A percentile compares a stretch with the other conserved stretches of the same genome.
Conservation (phyloP, 2,329 filamentous ascomycete species). For the Cercospora sp. region DNA sequence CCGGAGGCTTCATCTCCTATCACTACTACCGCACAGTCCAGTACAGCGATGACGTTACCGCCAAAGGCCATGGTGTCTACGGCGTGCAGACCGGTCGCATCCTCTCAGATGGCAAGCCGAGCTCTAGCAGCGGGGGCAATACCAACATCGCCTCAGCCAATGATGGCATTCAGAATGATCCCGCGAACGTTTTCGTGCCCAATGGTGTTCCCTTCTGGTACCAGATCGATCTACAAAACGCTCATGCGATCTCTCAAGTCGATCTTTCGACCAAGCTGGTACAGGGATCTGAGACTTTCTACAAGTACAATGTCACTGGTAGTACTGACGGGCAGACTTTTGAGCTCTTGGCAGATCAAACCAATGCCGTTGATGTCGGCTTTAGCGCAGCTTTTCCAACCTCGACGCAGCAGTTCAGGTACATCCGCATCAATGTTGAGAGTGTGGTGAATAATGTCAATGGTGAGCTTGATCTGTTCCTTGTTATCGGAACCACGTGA, state of each 20-base stretch:
- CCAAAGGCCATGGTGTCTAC: constrained; percentile 22
- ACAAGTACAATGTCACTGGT: constrained; percentile 27
- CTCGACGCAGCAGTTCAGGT: constrained; percentile 9
- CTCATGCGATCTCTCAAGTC: constrained; percentile 19
- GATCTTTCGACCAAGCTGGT: constrained; percentile 25
- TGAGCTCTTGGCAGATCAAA: constrained; percentile 16
- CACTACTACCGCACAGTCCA: constrained; percentile 22
- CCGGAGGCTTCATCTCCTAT: constrained; percentile 23
- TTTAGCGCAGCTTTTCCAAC: constrained; percentile 13
- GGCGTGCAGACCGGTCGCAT: constrained; percentile 27
- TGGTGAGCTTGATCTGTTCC: not conserved
- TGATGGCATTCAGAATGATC: constrained; percentile 21
- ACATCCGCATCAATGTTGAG: constrained; percentile 15
- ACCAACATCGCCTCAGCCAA: constrained; percentile 19
- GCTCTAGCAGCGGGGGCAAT: constrained; percentile 17
- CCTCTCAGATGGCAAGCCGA: constrained; percentile 23
- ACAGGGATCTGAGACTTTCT: constrained; percentile 27
- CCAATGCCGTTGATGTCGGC: constrained; percentile 12
- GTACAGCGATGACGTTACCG: constrained; percentile 25
- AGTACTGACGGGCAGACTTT: constrained; percentile 19
- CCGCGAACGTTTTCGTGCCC: constrained; percentile 19
- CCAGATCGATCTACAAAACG: constrained; percentile 25
- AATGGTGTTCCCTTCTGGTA: constrained; percentile 27
- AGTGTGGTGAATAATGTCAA: constrained; percentile 13
- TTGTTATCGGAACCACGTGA: not conserved